Evolutionary conservation across 2,329 filamentous ascomycete species (phyloP), one percentile per base, ranked within the genome.

Genomic region (Macroventuria anomochaeta): DNA sequence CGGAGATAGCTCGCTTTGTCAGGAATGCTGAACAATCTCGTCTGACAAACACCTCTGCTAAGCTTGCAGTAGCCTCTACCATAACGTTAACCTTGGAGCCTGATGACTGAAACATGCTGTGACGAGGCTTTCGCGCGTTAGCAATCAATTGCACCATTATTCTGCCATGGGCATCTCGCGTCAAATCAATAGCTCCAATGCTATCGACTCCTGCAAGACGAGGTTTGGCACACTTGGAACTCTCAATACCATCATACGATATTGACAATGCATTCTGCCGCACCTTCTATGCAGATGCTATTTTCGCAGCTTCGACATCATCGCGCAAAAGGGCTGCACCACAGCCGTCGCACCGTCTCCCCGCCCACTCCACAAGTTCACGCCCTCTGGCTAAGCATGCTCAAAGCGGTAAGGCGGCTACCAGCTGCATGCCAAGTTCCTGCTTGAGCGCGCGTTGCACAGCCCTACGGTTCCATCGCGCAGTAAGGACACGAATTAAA

Each of bases 1-100:
- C 39, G 44, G 47, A 26, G 26, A 15, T 25, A 18, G 41, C 40
- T 49, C 41, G 62, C 58, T 64, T 65, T 65, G 63, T 62, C 44
- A 67, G 29, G 34, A 15, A 33, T 67, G 66, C 64, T 68, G 63
- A 65, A 64, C 54, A 68, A 68, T 64, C 60, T 44, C 48, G 41
- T 62, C 60, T 69, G 66, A 67, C 65, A 69, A 67, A 67, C 46
- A 21, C 40, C 13, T 49, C 32, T 26, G n/a, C 33, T 46, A 50
- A 31, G 28, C 40, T 23, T 49, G 39, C 46, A 49, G 43, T 47
- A 47, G 43, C 34, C 54, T 54, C n/a, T 36, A 32, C 56, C 48
- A 52, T 33, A 38, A 48, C 46, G 53, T 53, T 51, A 39, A 50
- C 36, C 26, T 46, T 38, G 41, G 37, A 37, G 29, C 46, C 46